phyloP scores from a whole-genome alignment of 2,329 filamentous ascomycete species.

The Fusarium nisikadoi region DNA sequence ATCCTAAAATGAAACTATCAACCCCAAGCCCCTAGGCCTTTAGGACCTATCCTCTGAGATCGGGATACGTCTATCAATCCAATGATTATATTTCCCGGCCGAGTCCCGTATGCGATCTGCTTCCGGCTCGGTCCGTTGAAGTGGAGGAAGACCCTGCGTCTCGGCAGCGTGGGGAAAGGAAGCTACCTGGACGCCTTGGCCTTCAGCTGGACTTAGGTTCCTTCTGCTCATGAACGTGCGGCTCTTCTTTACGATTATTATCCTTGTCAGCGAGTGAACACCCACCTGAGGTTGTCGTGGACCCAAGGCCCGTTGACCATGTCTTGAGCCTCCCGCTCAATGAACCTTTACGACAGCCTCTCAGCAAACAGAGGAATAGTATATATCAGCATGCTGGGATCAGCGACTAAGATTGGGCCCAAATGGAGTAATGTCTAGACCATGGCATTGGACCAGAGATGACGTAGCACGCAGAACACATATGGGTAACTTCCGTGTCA shows the following conservation, averaged over 20 bases:
- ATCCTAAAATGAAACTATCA: too few relatives aligned
- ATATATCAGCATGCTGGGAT: accelerated
- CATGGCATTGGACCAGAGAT: not conserved
- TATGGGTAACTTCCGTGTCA: not conserved
- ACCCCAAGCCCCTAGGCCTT: too few relatives aligned
- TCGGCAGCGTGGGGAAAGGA: not conserved
- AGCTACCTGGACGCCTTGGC: not conserved
- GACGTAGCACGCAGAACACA: not conserved
- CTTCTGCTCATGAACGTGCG: not conserved
- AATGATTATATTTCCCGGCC: not conserved
- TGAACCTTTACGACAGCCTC: not conserved
- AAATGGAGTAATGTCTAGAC: accelerated
- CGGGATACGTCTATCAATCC: not conserved
- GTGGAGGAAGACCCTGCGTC: not conserved
- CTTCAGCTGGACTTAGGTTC: not conserved
- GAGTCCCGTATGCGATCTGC: not conserved
- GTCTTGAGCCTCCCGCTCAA: accelerated
- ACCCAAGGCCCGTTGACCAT: not conserved
- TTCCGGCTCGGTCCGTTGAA: not conserved
- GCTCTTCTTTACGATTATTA: too few relatives aligned
- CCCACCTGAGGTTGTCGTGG: not conserved
- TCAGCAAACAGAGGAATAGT: accelerated
- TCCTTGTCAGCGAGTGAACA: accelerated
- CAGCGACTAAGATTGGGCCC: accelerated
- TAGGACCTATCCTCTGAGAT: not conserved